Conservation (phyloP, 75 land plant genomes). For the Picea glauca region DNA sequence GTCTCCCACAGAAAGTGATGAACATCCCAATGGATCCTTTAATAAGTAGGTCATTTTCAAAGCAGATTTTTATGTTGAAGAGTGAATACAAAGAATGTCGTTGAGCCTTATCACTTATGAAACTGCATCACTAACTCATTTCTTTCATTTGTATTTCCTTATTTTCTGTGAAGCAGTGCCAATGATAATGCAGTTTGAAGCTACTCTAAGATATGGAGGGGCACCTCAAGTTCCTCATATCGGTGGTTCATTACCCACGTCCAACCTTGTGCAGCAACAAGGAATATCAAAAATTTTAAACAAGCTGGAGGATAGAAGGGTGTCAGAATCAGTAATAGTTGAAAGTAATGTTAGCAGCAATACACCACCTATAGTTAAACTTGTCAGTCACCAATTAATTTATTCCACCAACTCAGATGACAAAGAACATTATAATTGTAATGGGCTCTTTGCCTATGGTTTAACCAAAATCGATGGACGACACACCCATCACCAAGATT, state of each 20-base stretch:
- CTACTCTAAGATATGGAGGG: conserved; percentile 68
- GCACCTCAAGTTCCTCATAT: conserved; percentile 82
- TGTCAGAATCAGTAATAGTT: neutral
- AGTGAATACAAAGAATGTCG: neutral
- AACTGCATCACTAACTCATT: neutral
- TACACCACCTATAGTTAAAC: neutral
- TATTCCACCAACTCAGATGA: neutral
- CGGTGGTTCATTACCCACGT: conserved; percentile 13
- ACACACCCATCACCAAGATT: no score
- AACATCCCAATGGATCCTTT: conserved; percentile 90
- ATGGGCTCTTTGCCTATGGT: no score
- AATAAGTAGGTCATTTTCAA: conserved; percentile 52
- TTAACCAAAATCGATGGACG: no score
- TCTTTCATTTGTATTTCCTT: neutral
- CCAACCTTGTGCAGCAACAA: neutral
- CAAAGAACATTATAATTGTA: neutral
- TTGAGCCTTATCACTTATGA: neutral
- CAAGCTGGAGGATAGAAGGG: neutral
- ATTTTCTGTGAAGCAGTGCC: conserved; percentile 61
- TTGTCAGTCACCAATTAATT: neutral
- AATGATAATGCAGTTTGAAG: conserved; percentile 79
- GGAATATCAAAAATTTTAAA: neutral
- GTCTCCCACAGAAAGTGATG: conserved; percentile 82
- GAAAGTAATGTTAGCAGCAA: neutral
- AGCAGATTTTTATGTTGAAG: neutral